Evolutionary conservation across 306 rosid genomes (phyloP), one percentile per base, ranked within the genome.

Genomic region (Leucaena leucocephala): DNA sequence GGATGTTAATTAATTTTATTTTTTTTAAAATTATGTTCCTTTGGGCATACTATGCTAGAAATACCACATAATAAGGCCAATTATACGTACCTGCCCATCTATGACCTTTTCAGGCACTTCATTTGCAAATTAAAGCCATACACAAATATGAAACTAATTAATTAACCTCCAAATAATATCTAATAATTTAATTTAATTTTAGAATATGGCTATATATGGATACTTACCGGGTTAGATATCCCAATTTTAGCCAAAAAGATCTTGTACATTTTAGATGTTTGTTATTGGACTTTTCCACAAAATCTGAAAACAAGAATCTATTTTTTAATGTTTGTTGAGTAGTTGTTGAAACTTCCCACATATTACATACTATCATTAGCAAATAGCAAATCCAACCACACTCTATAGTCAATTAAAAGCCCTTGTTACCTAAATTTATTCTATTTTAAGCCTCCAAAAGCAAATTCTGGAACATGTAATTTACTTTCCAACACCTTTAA

Each of bases 391-490:
- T 36, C 44, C 19, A 15, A 15, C n/a, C 42, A 61, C n/a, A 61
- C 17, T 4, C 12, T 27, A 27, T 27, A 13, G 39, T 12, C 40
- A 61, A 12, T 4, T 33, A 33, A 61, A 61, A 61, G 38, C 27
- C 40, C 5, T 61, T 22, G 3, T 61, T 17, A 66, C 71, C 27
- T 8, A 16, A 38, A 8, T 66, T 3, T 17, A 67, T 67, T 4
- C 50, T 39, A 67, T 40, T 67, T 42, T 67, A 42, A 40, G 50
- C 72, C 49, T 42, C 27, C 50, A 39, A 42, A 67, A 67, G 35
- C 50, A 42, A 17, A 15, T 40, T 39, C 72, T 67, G 6, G 52
- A 40, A 67, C 0, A 42, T 36, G 14, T 5, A 35, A 35, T 14
- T 1, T 63, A 15, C 44, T 35, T 35, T 36, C 43, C 12, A 65